Percentiles rank a stretch among this genome's conserved stretches.
These are phyloP conservation scores for Solanum hybrid DNA, from an alignment of 305 asterid species.

Conservation along the genomic window DNA sequence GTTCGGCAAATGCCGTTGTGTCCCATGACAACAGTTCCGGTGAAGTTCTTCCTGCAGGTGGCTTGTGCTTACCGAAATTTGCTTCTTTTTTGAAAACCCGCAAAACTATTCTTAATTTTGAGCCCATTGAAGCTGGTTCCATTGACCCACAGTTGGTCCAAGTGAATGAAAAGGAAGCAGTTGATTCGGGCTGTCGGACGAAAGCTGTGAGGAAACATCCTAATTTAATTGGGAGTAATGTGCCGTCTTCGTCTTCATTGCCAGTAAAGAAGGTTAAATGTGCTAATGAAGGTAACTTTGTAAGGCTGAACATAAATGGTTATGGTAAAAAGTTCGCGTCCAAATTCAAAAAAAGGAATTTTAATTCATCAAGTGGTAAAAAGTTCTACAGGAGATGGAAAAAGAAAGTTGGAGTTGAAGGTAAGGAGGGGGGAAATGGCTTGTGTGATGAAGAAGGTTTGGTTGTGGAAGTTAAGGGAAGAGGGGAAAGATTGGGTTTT, in stretches of 20 bases:
- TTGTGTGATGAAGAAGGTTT: conserved; percentile 51
- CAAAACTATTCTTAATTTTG: conserved; percentile 39
- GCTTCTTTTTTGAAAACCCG: conserved; percentile 40
- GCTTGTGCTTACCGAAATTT: conserved; percentile 36
- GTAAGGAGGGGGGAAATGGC: conserved; percentile 36
- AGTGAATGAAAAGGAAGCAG: background rate
- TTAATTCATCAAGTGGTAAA: conserved; percentile 31
- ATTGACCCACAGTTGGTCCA: background rate
- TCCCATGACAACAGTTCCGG: conserved; percentile 12
- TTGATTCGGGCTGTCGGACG: background rate
- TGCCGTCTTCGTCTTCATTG: conserved; percentile 19
- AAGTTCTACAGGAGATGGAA: conserved; percentile 31
- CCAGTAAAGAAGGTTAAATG: conserved; percentile 40
- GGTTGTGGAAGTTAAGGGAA: conserved; percentile 31
- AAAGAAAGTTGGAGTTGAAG: conserved; percentile 29
- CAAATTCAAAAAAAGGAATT: conserved; percentile 39
- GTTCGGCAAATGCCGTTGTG: conserved; percentile 11
- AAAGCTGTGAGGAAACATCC: conserved; percentile 28
- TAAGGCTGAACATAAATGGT: conserved; percentile 90
- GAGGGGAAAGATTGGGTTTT: conserved; percentile 19
- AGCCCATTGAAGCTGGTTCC: conserved; percentile 30
- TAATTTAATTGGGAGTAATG: conserved; percentile 39
- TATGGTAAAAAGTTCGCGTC: conserved; percentile 61
- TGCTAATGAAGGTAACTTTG: conserved; percentile 73
- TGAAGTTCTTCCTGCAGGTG: conserved; percentile 36